Conservation (phyloP, 768 basidiomycete genomes). For the Goffeauzyma gilvescens region DNA sequence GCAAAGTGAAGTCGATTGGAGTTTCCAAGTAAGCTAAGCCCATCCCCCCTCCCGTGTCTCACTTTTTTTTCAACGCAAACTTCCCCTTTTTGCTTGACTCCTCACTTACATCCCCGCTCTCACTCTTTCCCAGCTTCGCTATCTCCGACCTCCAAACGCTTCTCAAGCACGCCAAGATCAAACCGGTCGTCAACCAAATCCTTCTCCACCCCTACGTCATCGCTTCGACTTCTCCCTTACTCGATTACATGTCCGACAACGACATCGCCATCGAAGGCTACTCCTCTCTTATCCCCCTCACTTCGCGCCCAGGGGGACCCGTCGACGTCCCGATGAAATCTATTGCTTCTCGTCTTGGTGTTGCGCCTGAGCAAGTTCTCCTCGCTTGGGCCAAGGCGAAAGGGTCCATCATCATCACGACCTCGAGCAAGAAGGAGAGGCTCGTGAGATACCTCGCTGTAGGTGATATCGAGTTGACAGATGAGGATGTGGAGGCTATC, state of each 20-base stretch:
- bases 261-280: slow-evolving; percentile 52
- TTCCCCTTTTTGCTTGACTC: slow-evolving; percentile 10
- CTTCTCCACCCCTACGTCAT: slow-evolving; percentile 55
- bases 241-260: slow-evolving; percentile 41
- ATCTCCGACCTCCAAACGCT: slow-evolving; percentile 40
- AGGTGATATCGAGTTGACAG: slow-evolving; percentile 39
- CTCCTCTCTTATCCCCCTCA: slow-evolving; percentile 47
- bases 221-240: slow-evolving; percentile 41
- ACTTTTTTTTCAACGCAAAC: not conserved
- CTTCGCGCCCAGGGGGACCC: slow-evolving; percentile 43
- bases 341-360: slow-evolving; percentile 41
- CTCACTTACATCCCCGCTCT: slow-evolving; percentile 52
- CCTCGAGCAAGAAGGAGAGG: slow-evolving; percentile 34
- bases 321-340: slow-evolving; percentile 42
- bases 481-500: slow-evolving; percentile 28
- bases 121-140: slow-evolving; percentile 43
- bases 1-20: slow-evolving; percentile 30
- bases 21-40: slow-evolving; percentile 38
- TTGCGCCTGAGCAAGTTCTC: slow-evolving; percentile 48
- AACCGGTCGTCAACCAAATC: slow-evolving; percentile 53
- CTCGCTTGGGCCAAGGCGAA: slow-evolving; percentile 53
- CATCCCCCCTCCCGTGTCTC: not conserved
- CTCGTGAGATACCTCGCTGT: slow-evolving; percentile 50
- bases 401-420: slow-evolving; percentile 35
- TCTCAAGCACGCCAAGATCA: slow-evolving; percentile 39